Percentiles rank a stretch among this genome's conserved stretches.
Evolutionary conservation across 805 yeast species (phyloP).

Genomic region (Starmerella kuoi): DNA sequence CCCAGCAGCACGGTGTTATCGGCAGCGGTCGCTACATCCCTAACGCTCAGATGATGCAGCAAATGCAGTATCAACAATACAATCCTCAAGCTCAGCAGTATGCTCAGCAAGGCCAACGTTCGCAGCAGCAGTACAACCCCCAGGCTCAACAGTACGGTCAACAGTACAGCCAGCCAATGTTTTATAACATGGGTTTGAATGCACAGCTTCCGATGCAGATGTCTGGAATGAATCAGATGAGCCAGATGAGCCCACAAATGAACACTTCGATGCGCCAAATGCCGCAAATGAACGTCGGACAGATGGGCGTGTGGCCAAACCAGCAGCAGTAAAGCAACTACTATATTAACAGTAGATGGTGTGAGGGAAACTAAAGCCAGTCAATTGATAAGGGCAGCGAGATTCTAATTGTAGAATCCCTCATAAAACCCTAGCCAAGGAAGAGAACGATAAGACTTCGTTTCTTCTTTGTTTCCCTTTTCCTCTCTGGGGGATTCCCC

Average conservation of each 20-base stretch:
- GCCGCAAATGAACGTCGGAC: slow-evolving; percentile 20
- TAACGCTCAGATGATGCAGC: slow-evolving; percentile 21
- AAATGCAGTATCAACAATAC: slow-evolving; percentile 21
- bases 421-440: too few species aligned
- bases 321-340: slow-evolving; percentile 17
- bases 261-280: slow-evolving; percentile 21
- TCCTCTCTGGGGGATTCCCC: too few species aligned
- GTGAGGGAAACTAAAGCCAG: too few species aligned
- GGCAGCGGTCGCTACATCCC: slow-evolving; percentile 20
- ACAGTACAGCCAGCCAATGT: slow-evolving; percentile 20
- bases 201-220: slow-evolving; percentile 21
- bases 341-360: background rate
- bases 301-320: slow-evolving; percentile 22
- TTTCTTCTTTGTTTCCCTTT: too few species aligned
- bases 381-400: too few species aligned
- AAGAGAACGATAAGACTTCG: too few species aligned
- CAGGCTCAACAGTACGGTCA: slow-evolving; percentile 14
- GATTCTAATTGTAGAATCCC: too few species aligned
- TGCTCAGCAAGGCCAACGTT: slow-evolving; percentile 14
- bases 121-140: slow-evolving; percentile 17
- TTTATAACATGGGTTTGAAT: slow-evolving; percentile 20
- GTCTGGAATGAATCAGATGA: slow-evolving; percentile 16
- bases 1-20: slow-evolving; percentile 21
- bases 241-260: slow-evolving; percentile 20
- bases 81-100: slow-evolving; percentile 22